These are phyloP conservation scores for Podospora pseudocomata DNA, from an alignment of 495 filamentous ascomycete genomes.

Conservation along the genomic window DNA sequence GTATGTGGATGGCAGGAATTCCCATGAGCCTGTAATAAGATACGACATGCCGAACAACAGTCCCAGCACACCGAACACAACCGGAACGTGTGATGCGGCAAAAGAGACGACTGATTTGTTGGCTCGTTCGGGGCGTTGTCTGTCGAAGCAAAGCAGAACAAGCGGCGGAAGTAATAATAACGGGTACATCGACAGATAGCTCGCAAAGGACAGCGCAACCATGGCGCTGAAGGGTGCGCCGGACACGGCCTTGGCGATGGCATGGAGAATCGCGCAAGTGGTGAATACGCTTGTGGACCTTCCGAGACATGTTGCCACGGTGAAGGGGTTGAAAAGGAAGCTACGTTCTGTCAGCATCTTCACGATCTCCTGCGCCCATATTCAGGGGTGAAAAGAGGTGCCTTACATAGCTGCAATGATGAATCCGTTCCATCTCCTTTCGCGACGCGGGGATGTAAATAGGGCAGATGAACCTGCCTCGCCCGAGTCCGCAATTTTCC, in stretches of 20 bases:
- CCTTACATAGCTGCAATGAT: conserved; percentile 56
- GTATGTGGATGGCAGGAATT: conserved; percentile 85
- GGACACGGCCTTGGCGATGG: conserved; percentile 75
- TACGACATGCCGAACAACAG: conserved; percentile 66
- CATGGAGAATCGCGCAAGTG: conserved; percentile 79
- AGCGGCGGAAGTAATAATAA: conserved; percentile 80
- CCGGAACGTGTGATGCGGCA: conserved; percentile 45
- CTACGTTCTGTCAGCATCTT: not conserved
- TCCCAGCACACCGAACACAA: conserved; percentile 47
- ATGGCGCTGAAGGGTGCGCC: conserved; percentile 74
- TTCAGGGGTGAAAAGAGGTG: not conserved
- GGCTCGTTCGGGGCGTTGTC: conserved; percentile 36
- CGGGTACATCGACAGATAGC: conserved; percentile 91
- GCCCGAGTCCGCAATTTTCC: conserved; percentile 77
- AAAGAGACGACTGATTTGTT: conserved; percentile 44
- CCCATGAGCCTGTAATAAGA: conserved; percentile 74
- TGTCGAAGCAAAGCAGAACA: conserved; percentile 76
- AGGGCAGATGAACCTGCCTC: conserved; percentile 67
- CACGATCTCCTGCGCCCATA: not conserved
- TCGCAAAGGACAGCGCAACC: conserved; percentile 78
- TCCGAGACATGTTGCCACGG: conserved; percentile 87
- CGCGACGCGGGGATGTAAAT: conserved; percentile 73
- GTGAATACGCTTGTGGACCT: conserved; percentile 89
- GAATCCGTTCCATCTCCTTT: conserved; percentile 70
- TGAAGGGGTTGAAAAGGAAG: conserved; percentile 94